phyloP scores from a whole-genome alignment of 257 asterid genomes.

The Solanum paucissectum region DNA sequence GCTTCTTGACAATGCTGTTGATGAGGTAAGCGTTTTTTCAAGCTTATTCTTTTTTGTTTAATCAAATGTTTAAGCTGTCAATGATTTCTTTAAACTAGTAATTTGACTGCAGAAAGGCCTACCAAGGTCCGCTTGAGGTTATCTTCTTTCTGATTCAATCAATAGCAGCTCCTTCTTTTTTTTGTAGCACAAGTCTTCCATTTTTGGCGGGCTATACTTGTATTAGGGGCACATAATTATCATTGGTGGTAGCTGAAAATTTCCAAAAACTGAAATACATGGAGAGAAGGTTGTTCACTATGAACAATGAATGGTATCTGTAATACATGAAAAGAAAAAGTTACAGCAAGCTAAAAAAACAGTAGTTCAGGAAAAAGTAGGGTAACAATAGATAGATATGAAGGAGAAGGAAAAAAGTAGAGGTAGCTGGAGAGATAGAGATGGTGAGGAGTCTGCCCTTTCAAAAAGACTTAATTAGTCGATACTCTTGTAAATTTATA shows the following conservation, averaged over 20 bases:
- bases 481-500: neutral
- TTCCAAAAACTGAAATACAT: neutral
- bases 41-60: neutral
- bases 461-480: neutral
- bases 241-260: neutral
- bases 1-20: constrained; percentile 84
- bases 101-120: neutral
- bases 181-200: neutral
- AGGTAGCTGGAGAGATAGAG: neutral
- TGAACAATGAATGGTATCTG: neutral
- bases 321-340: neutral
- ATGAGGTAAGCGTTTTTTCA: constrained; percentile 47
- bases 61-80: neutral
- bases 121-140: neutral
- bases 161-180: neutral
- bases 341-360: neutral
- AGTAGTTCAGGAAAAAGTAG: neutral
- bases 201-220: neutral
- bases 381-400: neutral
- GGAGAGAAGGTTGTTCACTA: neutral
- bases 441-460: neutral
- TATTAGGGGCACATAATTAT: neutral
- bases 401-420: neutral
- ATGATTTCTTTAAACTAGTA: neutral
- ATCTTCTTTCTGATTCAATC: neutral